Evolutionary conservation across 2,329 filamentous ascomycete genomes (phyloP).

Genomic region (Colletotrichum kahawae): DNA sequence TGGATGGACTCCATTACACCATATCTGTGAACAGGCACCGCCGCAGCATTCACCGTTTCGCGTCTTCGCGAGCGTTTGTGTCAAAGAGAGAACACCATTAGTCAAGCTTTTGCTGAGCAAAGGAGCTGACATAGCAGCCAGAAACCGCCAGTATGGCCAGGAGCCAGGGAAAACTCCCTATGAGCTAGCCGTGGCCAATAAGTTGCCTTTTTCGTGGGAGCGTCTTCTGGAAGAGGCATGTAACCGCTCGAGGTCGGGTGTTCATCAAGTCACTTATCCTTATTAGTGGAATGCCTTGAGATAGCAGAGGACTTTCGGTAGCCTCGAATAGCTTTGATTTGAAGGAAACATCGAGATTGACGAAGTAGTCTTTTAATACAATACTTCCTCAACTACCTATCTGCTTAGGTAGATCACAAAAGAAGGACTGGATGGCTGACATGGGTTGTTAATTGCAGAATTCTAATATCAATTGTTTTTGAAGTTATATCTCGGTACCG

Average conservation of each 20-base stretch:
- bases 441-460: background rate
- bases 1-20: background rate
- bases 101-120: background rate
- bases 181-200: background rate
- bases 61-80: background rate
- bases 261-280: background rate
- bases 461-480: background rate
- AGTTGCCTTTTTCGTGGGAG: background rate
- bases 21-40: background rate
- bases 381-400: background rate
- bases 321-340: background rate
- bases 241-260: background rate
- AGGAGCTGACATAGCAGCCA: background rate
- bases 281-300: background rate
- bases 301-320: background rate
- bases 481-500: background rate
- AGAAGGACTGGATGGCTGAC: background rate
- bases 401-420: background rate
- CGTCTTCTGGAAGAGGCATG: background rate
- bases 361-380: background rate
- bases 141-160: background rate
- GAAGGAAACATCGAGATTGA: background rate
- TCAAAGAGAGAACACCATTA: background rate
- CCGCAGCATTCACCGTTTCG: background rate
- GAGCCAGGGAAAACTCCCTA: background rate